A percentile compares a stretch with the other conserved stretches of the same genome.
phyloP scores from a whole-genome alignment of 306 rosid species.

The Sphenostylis stenocarpa region DNA sequence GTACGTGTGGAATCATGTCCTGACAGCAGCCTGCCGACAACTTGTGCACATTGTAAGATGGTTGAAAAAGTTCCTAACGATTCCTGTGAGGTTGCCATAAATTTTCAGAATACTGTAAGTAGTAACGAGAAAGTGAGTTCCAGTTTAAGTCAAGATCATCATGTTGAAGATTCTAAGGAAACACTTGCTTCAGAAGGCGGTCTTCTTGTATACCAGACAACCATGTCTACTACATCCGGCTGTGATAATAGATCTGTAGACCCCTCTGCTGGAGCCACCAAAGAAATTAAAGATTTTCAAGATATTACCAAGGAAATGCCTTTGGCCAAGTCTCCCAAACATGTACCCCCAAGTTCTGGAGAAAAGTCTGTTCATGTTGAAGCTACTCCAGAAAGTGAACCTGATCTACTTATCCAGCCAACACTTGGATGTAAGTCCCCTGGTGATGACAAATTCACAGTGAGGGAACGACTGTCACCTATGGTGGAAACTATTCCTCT shows the following conservation, averaged over 20 bases:
- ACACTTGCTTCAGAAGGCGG: conserved; percentile 26
- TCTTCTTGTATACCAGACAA: conserved; percentile 25
- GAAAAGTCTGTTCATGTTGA: conserved; percentile 47
- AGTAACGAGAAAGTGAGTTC: conserved; percentile 35
- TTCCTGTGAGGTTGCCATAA: conserved; percentile 11
- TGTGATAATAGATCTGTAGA: conserved; percentile 37
- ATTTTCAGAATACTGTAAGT: conserved; percentile 25
- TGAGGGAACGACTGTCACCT: conserved; percentile 65
- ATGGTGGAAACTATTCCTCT: conserved; percentile 48
- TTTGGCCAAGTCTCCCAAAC: conserved; percentile 39
- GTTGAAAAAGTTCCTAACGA: conserved; percentile 40
- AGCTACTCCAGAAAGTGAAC: conserved; percentile 39
- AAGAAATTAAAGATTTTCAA: conserved; percentile 43
- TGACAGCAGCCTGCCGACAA: conserved; percentile 36
- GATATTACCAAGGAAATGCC: conserved; percentile 37
- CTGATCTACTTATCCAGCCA: conserved; percentile 42
- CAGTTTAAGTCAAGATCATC: conserved; percentile 26
- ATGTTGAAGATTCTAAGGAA: conserved; percentile 35
- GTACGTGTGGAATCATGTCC: conserved; percentile 47
- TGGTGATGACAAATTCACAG: conserved; percentile 83
- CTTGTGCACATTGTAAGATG: conserved; percentile 42
- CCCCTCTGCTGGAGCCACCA: conserved; percentile 36
- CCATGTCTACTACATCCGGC: conserved; percentile 26
- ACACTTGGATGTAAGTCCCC: conserved; percentile 34
- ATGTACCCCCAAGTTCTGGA: conserved; percentile 41